Evolutionary conservation across 1,139 yeast genomes (phyloP).

Genomic region (Yamadazyma diddensiae): DNA sequence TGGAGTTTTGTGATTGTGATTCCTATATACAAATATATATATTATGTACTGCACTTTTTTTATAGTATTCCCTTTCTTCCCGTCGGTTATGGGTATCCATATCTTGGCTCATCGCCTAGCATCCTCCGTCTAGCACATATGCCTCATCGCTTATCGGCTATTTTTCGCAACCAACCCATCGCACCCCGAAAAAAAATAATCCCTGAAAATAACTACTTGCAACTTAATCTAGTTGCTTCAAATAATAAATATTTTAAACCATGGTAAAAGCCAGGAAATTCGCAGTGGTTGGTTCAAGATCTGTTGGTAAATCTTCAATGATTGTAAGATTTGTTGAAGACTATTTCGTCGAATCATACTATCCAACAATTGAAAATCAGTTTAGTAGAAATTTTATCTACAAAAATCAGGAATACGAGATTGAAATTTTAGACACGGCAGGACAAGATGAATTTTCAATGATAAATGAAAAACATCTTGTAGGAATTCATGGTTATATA

Average conservation of each 20-base stretch:
- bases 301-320: constrained; percentile 87
- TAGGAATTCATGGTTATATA: constrained; percentile 83
- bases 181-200: too few relatives aligned
- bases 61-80: too few relatives aligned
- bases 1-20: neutral
- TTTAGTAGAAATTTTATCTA: constrained; percentile 69
- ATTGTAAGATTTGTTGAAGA: constrained; percentile 86
- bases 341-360: constrained; percentile 85
- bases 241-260: too few relatives aligned
- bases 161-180: too few relatives aligned
- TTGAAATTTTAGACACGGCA: constrained; percentile 89
- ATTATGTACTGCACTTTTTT: too few relatives aligned
- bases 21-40: too few relatives aligned
- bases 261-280: constrained; percentile 66
- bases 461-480: constrained; percentile 77
- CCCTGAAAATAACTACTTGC: too few relatives aligned
- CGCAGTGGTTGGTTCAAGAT: constrained; percentile 86
- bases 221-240: too few relatives aligned
- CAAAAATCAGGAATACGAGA: constrained; percentile 74
- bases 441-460: constrained; percentile 93
- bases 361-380: constrained; percentile 91
- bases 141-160: too few relatives aligned
- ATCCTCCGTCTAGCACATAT: too few relatives aligned
- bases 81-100: too few relatives aligned
- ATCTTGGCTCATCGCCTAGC: too few relatives aligned